Percentiles rank a stretch among this genome's conserved stretches.
Evolutionary conservation across 2,329 filamentous ascomycete species (phyloP).

Genomic region (Botrytis byssoidea): DNA sequence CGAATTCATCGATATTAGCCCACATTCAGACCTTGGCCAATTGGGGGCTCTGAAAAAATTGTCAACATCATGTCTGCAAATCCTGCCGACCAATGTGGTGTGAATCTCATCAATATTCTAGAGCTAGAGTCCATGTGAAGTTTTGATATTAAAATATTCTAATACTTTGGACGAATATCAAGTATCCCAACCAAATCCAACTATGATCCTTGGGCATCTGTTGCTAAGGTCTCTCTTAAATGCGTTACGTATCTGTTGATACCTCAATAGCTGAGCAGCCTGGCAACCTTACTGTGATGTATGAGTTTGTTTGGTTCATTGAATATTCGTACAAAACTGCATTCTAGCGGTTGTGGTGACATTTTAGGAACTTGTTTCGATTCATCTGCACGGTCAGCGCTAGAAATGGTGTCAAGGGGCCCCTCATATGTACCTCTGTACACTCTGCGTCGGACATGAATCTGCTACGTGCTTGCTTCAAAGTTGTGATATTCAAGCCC

Average conservation of each 20-base stretch:
- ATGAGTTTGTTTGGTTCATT: neutral
- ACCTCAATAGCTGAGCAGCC: constrained; percentile 1
- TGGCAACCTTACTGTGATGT: neutral
- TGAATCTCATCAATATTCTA: neutral
- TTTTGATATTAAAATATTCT: neutral
- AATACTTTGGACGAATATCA: neutral
- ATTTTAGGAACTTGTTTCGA: neutral
- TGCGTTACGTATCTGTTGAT: neutral
- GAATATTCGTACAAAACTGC: neutral
- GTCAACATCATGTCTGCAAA: constrained; percentile 14
- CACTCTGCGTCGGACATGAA: neutral
- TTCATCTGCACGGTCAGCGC: constrained; percentile 1
- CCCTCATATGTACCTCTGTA: constrained; percentile 2
- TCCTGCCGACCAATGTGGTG: constrained; percentile 17
- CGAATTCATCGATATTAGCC: constrained; percentile 3
- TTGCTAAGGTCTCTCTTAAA: neutral
- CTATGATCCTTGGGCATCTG: neutral
- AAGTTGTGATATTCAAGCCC: neutral
- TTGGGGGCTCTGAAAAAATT: neutral
- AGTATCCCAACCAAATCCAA: neutral
- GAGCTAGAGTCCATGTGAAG: constrained; percentile 3
- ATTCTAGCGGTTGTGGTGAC: neutral
- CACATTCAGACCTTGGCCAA: neutral
- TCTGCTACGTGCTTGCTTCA: neutral
- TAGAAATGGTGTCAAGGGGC: neutral